Evolutionary conservation across 2,329 filamentous ascomycete species (phyloP), one percentile per base, ranked within the genome.

Genomic region (Whalleya microplaca): DNA sequence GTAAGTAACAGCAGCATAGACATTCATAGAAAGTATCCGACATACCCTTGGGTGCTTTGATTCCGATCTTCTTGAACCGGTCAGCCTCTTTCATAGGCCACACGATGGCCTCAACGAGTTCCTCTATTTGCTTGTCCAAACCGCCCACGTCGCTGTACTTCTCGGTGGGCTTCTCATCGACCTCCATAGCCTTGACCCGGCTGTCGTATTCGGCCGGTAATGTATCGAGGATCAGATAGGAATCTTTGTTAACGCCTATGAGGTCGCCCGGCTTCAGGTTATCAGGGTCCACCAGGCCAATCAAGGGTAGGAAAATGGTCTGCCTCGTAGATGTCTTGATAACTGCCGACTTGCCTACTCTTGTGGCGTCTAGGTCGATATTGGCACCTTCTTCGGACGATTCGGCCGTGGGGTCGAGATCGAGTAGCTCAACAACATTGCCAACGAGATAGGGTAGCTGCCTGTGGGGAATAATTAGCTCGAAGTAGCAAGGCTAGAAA

Each of bases 51-150:
- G 95, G 95, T 41, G 95, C 94, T 80, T 99, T 99, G 82, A 99
- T 99, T 66, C 95, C 95, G 70, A 99, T 97, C 84, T 97, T 98
- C 84, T 97, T 98, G 81, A 99, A 99, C 19, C 94, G 86, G 68
- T 99, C 96, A 1, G 95, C 93, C 78, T 99, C 94, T 84, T 98
- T 98, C 95, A 99, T 99, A 1, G 95, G 95, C 94, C 94, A 98
- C 27, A 99, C 95, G 48, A 99, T 95, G 53, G 95, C 95, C 79
- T 99, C 95, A 8, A 99, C 93, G 52, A 99, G 84, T 78, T 99
- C 96, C 75, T 97, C 94, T 71, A 99, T 99, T 81, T 99, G 95
- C 80, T 99, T 99, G 78, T 97, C 93, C 69, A 99, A 77, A 49
- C 95, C 95, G 78, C 95, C 95, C 14, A 99, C 96, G 78, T 99